These are phyloP conservation scores for Lepraria neglecta DNA, from an alignment of 495 filamentous ascomycete species.

Conservation along the genomic window DNA sequence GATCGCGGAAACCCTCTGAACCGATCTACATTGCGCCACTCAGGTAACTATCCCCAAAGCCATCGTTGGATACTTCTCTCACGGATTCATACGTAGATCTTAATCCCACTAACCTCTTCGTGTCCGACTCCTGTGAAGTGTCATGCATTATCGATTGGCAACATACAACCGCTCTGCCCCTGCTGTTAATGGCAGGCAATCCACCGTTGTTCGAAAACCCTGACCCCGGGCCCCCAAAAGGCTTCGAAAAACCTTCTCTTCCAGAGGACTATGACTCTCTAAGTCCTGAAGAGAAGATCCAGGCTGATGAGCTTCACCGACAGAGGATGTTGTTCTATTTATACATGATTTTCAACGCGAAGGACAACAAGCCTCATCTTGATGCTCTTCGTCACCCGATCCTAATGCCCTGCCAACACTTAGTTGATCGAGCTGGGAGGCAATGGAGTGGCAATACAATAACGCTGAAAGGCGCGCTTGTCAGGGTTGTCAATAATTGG, in stretches of 20 bases:
- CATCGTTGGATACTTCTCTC: not conserved
- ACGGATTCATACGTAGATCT: conserved; percentile 22
- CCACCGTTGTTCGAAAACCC: conserved; percentile 33
- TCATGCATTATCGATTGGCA: conserved; percentile 37
- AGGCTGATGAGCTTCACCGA: conserved; percentile 27
- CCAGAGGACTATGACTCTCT: conserved; percentile 22
- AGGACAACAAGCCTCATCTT: conserved; percentile 27
- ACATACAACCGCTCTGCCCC: conserved; percentile 31
- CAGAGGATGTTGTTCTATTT: conserved; percentile 26
- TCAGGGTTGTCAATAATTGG: conserved; percentile 27
- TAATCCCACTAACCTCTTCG: conserved; percentile 31
- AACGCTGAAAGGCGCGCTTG: conserved; percentile 26
- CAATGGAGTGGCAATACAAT: conserved; percentile 31
- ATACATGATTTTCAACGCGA: conserved; percentile 28
- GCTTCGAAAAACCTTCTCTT: conserved; percentile 23
- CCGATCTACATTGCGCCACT: conserved; percentile 26
- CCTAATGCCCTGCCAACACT: conserved; percentile 25
- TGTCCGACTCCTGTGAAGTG: conserved; percentile 30
- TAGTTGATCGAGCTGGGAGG: conserved; percentile 30
- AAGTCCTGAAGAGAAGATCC: conserved; percentile 21
- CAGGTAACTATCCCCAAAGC: conserved; percentile 13
- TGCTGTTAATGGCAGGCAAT: conserved; percentile 30
- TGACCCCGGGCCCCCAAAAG: conserved; percentile 19
- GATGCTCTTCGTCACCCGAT: conserved; percentile 25
- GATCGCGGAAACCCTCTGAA: conserved; percentile 14